These are phyloP conservation scores for Dactylellina haptotyla DNA, from an alignment of 2,329 filamentous ascomycete genomes.

Conservation along the genomic window DNA sequence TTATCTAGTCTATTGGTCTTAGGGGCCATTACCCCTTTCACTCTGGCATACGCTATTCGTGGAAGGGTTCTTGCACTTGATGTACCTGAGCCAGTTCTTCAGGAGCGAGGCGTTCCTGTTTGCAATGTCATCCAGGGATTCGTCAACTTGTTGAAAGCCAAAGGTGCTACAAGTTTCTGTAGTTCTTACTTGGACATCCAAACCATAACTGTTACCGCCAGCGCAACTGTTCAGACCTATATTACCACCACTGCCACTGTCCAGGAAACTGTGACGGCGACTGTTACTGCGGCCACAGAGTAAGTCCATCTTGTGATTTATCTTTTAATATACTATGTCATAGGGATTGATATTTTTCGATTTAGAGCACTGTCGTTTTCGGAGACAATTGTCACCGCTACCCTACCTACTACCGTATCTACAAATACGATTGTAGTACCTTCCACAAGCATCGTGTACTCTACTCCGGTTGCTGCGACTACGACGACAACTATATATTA, in stretches of 20 bases:
- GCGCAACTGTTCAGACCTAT: background rate
- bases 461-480: background rate
- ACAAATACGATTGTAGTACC: background rate
- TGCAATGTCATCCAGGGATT: conserved; percentile 2
- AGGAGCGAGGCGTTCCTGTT: conserved; percentile 7
- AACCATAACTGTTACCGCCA: conserved; percentile 1
- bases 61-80: too few relatives aligned
- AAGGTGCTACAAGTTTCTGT: conserved; percentile 10
- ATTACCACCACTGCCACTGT: conserved; percentile 2
- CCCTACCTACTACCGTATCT: background rate
- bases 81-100: background rate
- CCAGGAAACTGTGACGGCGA: conserved; percentile 3
- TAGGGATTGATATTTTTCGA: background rate
- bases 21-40: background rate
- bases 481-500: background rate
- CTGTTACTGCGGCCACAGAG: conserved; percentile 13
- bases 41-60: background rate
- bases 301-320: too few relatives aligned
- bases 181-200: conserved; percentile 9
- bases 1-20: too few relatives aligned
- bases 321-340: too few relatives aligned
- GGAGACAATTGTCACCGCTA: background rate
- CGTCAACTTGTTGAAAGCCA: conserved; percentile 1
- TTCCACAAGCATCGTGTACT: background rate
- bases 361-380: background rate